phyloP scores from a whole-genome alignment of 1,284 basidiomycete genomes.

The Heliocybe sulcata region DNA sequence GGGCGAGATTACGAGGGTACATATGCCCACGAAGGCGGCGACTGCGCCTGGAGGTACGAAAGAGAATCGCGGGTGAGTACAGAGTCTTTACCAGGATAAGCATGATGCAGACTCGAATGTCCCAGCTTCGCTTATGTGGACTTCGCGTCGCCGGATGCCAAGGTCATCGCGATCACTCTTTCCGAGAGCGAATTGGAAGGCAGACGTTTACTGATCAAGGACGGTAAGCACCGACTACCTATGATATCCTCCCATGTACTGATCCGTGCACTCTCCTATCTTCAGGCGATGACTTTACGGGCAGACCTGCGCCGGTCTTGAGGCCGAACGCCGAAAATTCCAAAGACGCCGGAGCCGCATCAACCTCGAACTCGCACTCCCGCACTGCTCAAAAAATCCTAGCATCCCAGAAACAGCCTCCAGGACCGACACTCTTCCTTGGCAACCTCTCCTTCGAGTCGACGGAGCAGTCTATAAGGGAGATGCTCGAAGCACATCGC shows the following conservation, averaged over 20 bases:
- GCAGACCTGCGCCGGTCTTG: conserved; percentile 41
- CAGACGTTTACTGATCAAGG: conserved; percentile 88
- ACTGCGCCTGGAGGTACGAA: conserved; percentile 28
- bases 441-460: conserved; percentile 87
- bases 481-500: conserved; percentile 65
- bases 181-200: conserved; percentile 84
- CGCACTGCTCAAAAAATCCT: conserved; percentile 84
- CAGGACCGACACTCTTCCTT: conserved; percentile 80
- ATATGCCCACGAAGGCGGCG: conserved; percentile 61
- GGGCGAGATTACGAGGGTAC: conserved; percentile 65
- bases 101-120: too few relatives aligned
- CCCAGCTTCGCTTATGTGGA: conserved; percentile 93
- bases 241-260: background rate
- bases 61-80: conserved; percentile 65
- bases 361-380: conserved; percentile 24
- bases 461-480: conserved; percentile 70
- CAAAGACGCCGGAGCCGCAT: conserved; percentile 17
- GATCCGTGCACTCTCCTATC: background rate
- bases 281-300: conserved; percentile 66
- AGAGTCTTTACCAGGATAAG: background rate
- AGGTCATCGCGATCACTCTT: conserved; percentile 67
- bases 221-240: conserved; percentile 44
- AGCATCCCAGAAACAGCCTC: conserved; percentile 73
- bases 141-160: conserved; percentile 74
- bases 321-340: conserved; percentile 17